Base-by-base conservation (phyloP, 257 asterid genomes). In the Galeopsis tetrahit region DNA sequence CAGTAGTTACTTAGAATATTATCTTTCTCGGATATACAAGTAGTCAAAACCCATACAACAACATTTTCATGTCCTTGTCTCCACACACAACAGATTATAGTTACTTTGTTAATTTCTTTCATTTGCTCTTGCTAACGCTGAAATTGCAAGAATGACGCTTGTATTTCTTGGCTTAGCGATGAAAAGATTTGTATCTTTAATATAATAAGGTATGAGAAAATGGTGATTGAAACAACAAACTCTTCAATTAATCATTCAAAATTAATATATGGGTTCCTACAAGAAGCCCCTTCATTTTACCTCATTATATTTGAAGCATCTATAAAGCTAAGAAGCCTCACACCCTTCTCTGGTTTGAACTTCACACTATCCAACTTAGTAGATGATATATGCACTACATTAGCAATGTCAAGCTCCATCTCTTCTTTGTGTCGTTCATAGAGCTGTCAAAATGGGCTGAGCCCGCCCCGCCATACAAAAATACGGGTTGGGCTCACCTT, bases 11-110 rank as follows among this genome's bases (percentile, higher is more conserved):
- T 85, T 78, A 93, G 97, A 44, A 86, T 60, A 60, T 70, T 79
- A 35, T 85, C 86, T 67, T 75, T 86, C 82, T 85, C 92, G 15
- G 96, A 91, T 14, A 91, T 62, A 76, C 83, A 82, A 51, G 97
- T 96, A 67, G 96, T 85, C 70, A 93, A 87, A 76, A 89, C 93
- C 72, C 98, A 97, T 60, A 89, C 78, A 63, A 88, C 94, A 68
- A 91, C 97, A 81, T 80, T 93, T 28, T 87, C 80, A 84, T 89
- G 98, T 35, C 97, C 97, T 82, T 91, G 97, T 76, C 96, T 93
- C 98, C 98, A 93, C 56, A 88, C 97, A 66, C 97, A 93, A 58
- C 98, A 97, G 52, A 91, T 63, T 73, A 93, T 88, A 34, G 98
- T 97, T 48, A n/a, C n/a, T n/a, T n/a, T n/a, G n/a, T n/a, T n/a